Conservation (phyloP, 441 rosid genomes). For the Hypseocharis bilobata region DNA sequence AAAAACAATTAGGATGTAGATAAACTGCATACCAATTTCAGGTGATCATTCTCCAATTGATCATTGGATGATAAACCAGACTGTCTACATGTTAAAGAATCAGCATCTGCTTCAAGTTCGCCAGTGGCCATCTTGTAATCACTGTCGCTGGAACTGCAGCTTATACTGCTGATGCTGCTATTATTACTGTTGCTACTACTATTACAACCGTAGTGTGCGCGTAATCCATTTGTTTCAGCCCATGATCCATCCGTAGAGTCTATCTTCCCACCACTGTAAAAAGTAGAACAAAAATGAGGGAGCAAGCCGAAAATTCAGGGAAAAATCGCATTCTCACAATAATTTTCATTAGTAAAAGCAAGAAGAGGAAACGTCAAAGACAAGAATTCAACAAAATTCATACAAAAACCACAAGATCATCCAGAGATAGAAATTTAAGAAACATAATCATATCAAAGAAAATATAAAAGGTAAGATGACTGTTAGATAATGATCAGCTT, state of each 20-base stretch:
- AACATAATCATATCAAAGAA: no score
- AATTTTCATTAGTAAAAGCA: not conserved
- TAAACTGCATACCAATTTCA: constrained; percentile 51
- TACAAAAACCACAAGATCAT: not conserved
- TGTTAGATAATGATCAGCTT: no score
- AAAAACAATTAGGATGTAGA: constrained; percentile 15
- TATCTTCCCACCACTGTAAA: constrained; percentile 63
- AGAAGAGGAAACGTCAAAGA: not conserved
- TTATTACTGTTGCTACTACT: constrained; percentile 93
- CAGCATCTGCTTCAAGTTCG: constrained; percentile 98
- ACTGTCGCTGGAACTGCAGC: constrained; percentile 88
- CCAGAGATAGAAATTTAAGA: not conserved
- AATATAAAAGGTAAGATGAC: no score
- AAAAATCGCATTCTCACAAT: not conserved
- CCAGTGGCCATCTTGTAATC: constrained; percentile 64
- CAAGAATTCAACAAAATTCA: not conserved
- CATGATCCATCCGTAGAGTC: constrained; percentile 61
- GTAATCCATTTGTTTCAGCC: constrained; percentile 52
- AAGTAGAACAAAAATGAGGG: constrained; percentile 10
- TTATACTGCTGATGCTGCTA: constrained; percentile 88
- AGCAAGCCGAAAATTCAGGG: not conserved
- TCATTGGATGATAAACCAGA: constrained; percentile 79
- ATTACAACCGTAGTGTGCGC: constrained; percentile 48
- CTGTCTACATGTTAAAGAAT: constrained; percentile 81
- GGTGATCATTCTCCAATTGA: constrained; percentile 59